Conservation (phyloP, 257 asterid species). For the Ilex asprella region DNA sequence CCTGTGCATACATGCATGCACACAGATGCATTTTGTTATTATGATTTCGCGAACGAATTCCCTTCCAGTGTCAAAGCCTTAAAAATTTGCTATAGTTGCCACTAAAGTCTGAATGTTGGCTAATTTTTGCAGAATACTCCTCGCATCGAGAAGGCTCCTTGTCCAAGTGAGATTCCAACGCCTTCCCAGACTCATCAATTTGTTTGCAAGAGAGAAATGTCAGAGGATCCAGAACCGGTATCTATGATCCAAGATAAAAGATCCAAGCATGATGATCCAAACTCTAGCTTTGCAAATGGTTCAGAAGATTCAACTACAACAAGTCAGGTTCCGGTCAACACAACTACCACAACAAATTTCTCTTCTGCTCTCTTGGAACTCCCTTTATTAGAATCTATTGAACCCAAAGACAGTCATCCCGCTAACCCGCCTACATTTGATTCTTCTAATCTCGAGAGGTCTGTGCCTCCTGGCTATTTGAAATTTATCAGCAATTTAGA, state of each 20-base stretch:
- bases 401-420: constrained; percentile 51
- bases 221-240: constrained; percentile 60
- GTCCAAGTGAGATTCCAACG: constrained; percentile 25
- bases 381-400: constrained; percentile 50
- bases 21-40: neutral
- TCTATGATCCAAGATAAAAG: constrained; percentile 61
- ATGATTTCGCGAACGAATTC: neutral
- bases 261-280: constrained; percentile 67
- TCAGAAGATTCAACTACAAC: constrained; percentile 95
- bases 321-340: constrained; percentile 58
- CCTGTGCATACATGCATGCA: too few species aligned
- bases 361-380: constrained; percentile 58
- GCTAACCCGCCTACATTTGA: constrained; percentile 45
- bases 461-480: constrained; percentile 89
- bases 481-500: constrained; percentile 82
- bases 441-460: constrained; percentile 85
- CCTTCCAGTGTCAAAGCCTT: neutral
- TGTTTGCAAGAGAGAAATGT: constrained; percentile 78
- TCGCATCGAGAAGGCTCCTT: constrained; percentile 44
- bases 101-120: neutral
- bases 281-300: constrained; percentile 82
- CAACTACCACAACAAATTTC: constrained; percentile 55
- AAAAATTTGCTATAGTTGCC: neutral
- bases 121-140: constrained; percentile 39
- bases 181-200: constrained; percentile 37